A percentile compares a stretch with the other conserved stretches of the same genome.
phyloP scores from a whole-genome alignment of 495 filamentous ascomycete genomes.

The Penicillium cinerascens region DNA sequence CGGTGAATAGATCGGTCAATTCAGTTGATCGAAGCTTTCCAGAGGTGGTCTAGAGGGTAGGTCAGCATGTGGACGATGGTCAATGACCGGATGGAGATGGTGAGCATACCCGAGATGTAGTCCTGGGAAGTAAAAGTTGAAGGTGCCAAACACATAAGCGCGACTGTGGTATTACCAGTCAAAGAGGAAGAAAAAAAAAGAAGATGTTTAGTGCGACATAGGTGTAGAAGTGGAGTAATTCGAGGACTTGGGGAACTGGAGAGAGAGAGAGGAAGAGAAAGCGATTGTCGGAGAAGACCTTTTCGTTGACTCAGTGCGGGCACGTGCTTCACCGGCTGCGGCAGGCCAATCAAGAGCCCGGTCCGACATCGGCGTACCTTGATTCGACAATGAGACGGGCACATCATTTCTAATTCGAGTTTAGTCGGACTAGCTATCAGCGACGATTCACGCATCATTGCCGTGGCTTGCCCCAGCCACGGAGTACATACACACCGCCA shows the following conservation, averaged over 20 bases:
- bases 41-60: constrained; percentile 79
- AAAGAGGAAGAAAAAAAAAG: constrained; percentile 18
- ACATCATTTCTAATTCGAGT: not conserved
- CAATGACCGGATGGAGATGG: constrained; percentile 19
- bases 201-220: constrained; percentile 31
- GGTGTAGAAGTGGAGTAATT: constrained; percentile 9
- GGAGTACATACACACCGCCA: not conserved
- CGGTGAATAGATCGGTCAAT: constrained; percentile 21
- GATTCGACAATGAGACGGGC: not conserved
- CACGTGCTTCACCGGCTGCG: constrained; percentile 37
- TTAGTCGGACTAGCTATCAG: not conserved
- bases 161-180: constrained; percentile 48
- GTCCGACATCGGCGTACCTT: constrained; percentile 12
- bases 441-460: not conserved
- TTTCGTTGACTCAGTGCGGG: constrained; percentile 31
- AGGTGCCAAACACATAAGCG: constrained; percentile 92
- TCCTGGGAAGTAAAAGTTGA: constrained; percentile 98
- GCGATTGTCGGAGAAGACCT: constrained; percentile 14
- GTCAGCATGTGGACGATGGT: constrained; percentile 22
- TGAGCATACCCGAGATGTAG: constrained; percentile 81
- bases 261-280: constrained; percentile 19
- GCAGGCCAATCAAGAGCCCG: constrained; percentile 29
- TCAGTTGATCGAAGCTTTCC: constrained; percentile 88
- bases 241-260: constrained; percentile 6
- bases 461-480: no score